Base-by-base conservation (phyloP, 1,284 basidiomycete species). In the Austroboletus rostrupii region DNA sequence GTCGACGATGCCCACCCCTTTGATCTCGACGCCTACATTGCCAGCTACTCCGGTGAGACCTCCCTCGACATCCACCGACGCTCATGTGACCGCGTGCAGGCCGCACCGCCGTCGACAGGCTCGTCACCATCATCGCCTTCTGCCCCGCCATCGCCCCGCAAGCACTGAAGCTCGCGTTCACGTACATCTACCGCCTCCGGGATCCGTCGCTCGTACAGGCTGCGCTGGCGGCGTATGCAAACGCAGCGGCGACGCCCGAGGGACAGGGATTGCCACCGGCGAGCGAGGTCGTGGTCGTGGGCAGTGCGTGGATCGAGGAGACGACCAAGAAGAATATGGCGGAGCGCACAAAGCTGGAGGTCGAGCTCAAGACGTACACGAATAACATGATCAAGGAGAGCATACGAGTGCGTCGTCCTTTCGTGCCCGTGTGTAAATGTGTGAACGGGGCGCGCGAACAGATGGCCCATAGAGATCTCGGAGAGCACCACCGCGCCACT, bases 301-400 rank as follows among this genome's bases (percentile, higher is more conserved):
- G 85, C 50, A 70, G 76, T 26, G 72, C 69, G 14, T 95, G 90
- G 92, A 64, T 80, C 10, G 83, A 90, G 29, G 75, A 81, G 52
- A 78, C 74, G 17, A 72, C 72, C 43, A 70, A 75, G 49, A 80
- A 76, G 60, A 89, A 89, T 59, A 70, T 74, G 50, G 73, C 74
- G 5, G 88, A 92, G 61, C 74, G 76, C 49, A 79, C 80, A 26
- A 90, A 86, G 67, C 72, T 95, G 45, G 90, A 93, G 68, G 84
- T 90, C 11, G 92, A 95, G 67, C 74, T 96, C 63, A 92, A 92
- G 77, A 88, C 87, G 14, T 94, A 94, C 62, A 78, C 83, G 53
- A 91, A 88, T 61, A 95, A 93, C 64, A 85, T 93, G 80, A 93
- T 95, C 73, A 94, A 93, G 68, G 93, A 96, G 75, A 92, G 90